Conservation (phyloP, 2,329 filamentous ascomycete species). For the Calonectria pteridis region DNA sequence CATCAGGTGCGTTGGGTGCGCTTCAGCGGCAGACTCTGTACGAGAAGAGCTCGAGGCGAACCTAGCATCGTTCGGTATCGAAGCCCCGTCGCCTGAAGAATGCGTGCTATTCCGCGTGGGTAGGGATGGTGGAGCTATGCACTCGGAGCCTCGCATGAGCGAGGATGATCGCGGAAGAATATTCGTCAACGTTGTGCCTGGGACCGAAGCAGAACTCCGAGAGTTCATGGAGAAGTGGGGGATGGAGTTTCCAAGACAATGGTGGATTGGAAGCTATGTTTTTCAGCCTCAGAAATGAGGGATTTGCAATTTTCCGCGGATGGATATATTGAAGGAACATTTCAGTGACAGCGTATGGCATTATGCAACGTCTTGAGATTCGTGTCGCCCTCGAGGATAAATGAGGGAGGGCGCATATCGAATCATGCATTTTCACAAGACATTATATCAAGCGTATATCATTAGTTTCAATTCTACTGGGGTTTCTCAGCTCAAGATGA, state of each 20-base stretch:
- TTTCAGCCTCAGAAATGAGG: neutral
- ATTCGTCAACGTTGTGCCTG: constrained; percentile 55
- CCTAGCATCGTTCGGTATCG: constrained; percentile 40
- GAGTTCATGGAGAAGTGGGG: constrained; percentile 51
- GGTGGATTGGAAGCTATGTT: constrained; percentile 41
- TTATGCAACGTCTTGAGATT: neutral
- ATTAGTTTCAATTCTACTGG: neutral
- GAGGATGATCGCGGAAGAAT: constrained; percentile 42
- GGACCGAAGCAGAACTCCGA: constrained; percentile 49
- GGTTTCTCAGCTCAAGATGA: neutral
- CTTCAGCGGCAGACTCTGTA: constrained; percentile 55
- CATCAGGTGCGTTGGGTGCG: constrained; percentile 58
- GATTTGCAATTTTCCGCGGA: too few species aligned
- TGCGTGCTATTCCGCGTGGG: constrained; percentile 59
- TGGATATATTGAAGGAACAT: neutral
- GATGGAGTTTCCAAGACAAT: constrained; percentile 53
- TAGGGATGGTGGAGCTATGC: constrained; percentile 54
- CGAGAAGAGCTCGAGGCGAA: constrained; percentile 49
- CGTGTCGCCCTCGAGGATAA: neutral
- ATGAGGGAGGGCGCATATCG: neutral
- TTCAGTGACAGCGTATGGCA: neutral
- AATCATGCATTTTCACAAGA: neutral
- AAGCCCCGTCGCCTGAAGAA: constrained; percentile 46
- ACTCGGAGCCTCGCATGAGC: constrained; percentile 56
- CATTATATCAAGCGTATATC: neutral